Percentiles rank a stretch among this genome's conserved stretches.
phyloP scores from a whole-genome alignment of 1,284 basidiomycete species.

The Cutaneotrichosporon cavernicola region DNA sequence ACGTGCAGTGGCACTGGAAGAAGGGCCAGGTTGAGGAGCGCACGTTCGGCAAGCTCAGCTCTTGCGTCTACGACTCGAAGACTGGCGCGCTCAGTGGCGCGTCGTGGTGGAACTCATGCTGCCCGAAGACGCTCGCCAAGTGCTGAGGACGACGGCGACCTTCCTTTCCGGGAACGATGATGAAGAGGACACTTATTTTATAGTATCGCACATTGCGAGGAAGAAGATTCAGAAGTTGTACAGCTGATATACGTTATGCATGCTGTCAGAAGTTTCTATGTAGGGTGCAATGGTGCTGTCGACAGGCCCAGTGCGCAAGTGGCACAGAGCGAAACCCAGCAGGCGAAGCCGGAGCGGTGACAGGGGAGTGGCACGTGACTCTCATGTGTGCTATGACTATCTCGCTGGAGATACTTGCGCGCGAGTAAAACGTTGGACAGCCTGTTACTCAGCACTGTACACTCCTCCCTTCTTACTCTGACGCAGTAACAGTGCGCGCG shows the following conservation, averaged over 20 bases:
- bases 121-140: constrained; percentile 1
- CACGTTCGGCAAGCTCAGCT: constrained; percentile 3
- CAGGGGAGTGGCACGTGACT: too few relatives aligned
- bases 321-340: too few relatives aligned
- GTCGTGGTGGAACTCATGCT: background rate
- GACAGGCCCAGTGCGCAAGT: background rate
- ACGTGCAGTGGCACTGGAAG: constrained; percentile 5
- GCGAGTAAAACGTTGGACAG: too few relatives aligned
- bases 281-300: too few relatives aligned
- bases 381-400: too few relatives aligned
- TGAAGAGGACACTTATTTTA: constrained; percentile 5
- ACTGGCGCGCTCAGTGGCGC: background rate
- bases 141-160: constrained; percentile 6
- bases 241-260: background rate
- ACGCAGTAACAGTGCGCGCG: too few relatives aligned
- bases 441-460: too few relatives aligned
- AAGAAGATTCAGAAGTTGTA: constrained; percentile 1
- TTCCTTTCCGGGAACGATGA: background rate
- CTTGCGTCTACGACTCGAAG: constrained; percentile 1
- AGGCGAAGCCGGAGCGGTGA: too few relatives aligned
- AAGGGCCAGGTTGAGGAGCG: constrained; percentile 3
- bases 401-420: too few relatives aligned
- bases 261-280: background rate
- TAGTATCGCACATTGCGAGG: constrained; percentile 4
- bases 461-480: too few relatives aligned